These are phyloP conservation scores for Aspergillus sergii DNA, from an alignment of 2,329 filamentous ascomycete genomes.

Conservation along the genomic window DNA sequence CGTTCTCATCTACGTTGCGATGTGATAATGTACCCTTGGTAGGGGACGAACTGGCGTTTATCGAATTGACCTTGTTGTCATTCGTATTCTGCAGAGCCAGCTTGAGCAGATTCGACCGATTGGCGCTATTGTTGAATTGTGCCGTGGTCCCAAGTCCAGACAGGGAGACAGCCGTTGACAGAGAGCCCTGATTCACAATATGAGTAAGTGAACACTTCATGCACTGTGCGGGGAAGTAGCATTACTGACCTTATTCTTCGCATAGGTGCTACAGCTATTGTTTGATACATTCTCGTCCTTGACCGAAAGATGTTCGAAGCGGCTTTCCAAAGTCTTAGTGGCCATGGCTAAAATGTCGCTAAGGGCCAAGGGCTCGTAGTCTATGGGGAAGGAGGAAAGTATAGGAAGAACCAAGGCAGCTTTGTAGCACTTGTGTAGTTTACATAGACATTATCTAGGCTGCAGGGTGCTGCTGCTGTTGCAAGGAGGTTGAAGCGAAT, in stretches of 20 bases:
- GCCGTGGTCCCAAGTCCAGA: slow-evolving; percentile 50
- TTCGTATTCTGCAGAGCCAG: slow-evolving; percentile 79
- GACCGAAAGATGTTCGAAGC: slow-evolving; percentile 86
- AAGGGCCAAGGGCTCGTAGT: background rate
- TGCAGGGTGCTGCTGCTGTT: background rate
- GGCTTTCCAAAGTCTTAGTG: slow-evolving; percentile 76
- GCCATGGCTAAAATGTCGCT: slow-evolving; percentile 57
- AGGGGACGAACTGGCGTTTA: slow-evolving; percentile 62
- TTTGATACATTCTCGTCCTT: slow-evolving; percentile 79
- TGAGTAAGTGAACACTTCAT: slow-evolving; percentile 20
- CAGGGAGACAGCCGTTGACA: slow-evolving; percentile 50
- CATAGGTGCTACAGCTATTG: slow-evolving; percentile 58
- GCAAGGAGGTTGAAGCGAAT: slow-evolving; percentile 14
- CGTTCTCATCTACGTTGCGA: slow-evolving; percentile 52
- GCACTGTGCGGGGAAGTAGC: background rate
- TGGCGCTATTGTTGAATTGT: slow-evolving; percentile 53
- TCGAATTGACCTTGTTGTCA: slow-evolving; percentile 56
- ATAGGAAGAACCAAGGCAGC: slow-evolving; percentile 5
- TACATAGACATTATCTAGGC: slow-evolving; percentile 17
- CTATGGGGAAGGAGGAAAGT: slow-evolving; percentile 7
- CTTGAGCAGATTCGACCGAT: slow-evolving; percentile 82
- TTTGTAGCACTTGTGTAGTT: background rate
- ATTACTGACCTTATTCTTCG: slow-evolving; percentile 73
- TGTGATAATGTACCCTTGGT: slow-evolving; percentile 56
- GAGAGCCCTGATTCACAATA: slow-evolving; percentile 42